Evolutionary conservation across 139 green algal species (phyloP).

Genomic region (Desmodesmus armatus): DNA sequence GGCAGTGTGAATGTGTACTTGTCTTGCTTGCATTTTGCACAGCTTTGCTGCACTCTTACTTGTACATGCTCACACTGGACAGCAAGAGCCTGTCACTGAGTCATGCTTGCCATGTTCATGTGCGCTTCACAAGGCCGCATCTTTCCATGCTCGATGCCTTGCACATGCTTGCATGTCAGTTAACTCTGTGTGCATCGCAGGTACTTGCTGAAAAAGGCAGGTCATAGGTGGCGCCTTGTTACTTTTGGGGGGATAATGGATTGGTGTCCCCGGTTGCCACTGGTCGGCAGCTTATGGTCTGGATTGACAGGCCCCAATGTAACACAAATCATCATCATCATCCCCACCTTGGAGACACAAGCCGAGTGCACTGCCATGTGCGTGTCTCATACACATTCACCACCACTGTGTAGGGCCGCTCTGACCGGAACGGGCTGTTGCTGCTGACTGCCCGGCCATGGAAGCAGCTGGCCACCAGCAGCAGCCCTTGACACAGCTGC

Average conservation of each 20-base stretch:
- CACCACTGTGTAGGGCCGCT: constrained; percentile 44
- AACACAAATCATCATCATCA: background rate
- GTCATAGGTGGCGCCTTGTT: too few species aligned
- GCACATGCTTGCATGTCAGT: background rate
- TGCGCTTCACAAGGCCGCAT: too few species aligned
- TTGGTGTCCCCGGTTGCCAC: background rate
- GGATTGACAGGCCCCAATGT: background rate
- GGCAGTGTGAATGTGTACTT: too few species aligned
- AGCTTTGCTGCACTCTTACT: too few species aligned
- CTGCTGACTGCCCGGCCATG: constrained; percentile 35
- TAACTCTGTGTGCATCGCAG: too few species aligned
- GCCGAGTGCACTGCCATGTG: constrained; percentile 28
- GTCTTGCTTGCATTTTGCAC: too few species aligned
- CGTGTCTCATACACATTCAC: constrained; percentile 32
- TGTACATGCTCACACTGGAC: too few species aligned
- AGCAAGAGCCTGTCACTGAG: too few species aligned
- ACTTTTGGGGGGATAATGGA: too few species aligned
- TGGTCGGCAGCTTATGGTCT: background rate
- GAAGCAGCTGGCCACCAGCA: constrained; percentile 43
- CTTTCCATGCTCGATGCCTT: background rate
- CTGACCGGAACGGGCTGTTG: constrained; percentile 30
- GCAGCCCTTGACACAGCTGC: constrained; percentile 15
- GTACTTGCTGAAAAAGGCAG: too few species aligned
- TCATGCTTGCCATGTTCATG: too few species aligned
- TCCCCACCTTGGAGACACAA: constrained; percentile 37